Evolutionary conservation across 1,284 basidiomycete species (phyloP).

Genomic region (Inonotus hispidus): DNA sequence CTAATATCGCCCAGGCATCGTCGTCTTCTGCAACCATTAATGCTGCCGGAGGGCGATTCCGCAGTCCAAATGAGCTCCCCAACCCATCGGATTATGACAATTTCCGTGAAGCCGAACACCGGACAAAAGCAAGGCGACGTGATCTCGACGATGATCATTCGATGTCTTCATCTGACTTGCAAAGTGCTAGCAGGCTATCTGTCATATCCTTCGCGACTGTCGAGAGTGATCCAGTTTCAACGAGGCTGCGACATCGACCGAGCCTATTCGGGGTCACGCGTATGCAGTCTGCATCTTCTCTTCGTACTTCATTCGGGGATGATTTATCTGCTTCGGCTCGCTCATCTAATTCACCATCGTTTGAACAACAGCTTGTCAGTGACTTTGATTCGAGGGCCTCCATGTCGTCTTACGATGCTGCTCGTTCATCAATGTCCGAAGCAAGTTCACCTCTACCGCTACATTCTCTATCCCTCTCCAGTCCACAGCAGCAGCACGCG

Average conservation of each 20-base stretch:
- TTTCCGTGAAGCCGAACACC: slow-evolving; percentile 49
- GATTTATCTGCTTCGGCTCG: slow-evolving; percentile 69
- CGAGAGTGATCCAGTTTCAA: slow-evolving; percentile 79
- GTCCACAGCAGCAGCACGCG: slow-evolving; percentile 30
- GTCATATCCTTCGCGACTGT: slow-evolving; percentile 73
- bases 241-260: slow-evolving; percentile 54
- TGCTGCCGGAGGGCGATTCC: slow-evolving; percentile 56
- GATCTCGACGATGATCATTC: slow-evolving; percentile 88
- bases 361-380: slow-evolving; percentile 75
- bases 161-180: slow-evolving; percentile 80
- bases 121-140: slow-evolving; percentile 74
- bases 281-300: slow-evolving; percentile 70
- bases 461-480: slow-evolving; percentile 60
- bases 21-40: slow-evolving; percentile 38
- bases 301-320: slow-evolving; percentile 62
- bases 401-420: slow-evolving; percentile 39
- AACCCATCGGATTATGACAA: slow-evolving; percentile 29
- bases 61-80: slow-evolving; percentile 13
- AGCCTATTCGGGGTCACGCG: slow-evolving; percentile 60
- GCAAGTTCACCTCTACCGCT: slow-evolving; percentile 67
- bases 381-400: slow-evolving; percentile 74
- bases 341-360: slow-evolving; percentile 77
- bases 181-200: slow-evolving; percentile 64
- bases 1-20: slow-evolving; percentile 23
- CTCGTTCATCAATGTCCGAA: slow-evolving; percentile 51